Base-by-base conservation (phyloP, 2,329 filamentous ascomycete species). In the Huntiella bhutanensis region DNA sequence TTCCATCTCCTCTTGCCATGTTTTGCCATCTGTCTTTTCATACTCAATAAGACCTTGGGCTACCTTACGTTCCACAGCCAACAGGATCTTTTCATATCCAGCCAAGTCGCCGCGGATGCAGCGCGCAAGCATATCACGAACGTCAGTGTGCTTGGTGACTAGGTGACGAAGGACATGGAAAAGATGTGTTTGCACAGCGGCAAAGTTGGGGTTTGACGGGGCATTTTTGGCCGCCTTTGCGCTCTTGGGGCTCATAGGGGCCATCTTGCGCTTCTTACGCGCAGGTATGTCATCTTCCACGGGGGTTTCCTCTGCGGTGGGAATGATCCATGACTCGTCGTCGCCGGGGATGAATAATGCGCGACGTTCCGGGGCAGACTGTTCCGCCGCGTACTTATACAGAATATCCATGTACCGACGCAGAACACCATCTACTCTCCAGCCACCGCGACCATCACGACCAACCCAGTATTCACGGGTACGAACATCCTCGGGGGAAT, bases 351-450 rank as follows among this genome's bases (percentile, higher is more conserved):
- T 58, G 58, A 85, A 95, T 0, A 95, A 69, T 1, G 81, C 81
- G 50, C 72, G 69, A 43, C 88, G 68, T 35, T 61, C 55, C 0
- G 87, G 87, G 1, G 78, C 75, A 4, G 75, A 64, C 28, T 65
- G 60, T 33, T 76, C 76, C 0, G 91, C 65, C 1, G 82, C 82
- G 55, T 93, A 73, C 58, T 71, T 71, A 60, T 95, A 78, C 42
- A 96, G 71, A 49, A 98, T 92, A 56, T 95, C 82, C 60, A 96
- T 68, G 58, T 98, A 98, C 33, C 88, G 73, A 50, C 91, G 69
- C 55, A 91, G 73, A 1, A 95, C 75, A 2, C 83, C 86, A 59
- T 98, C 91, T 52, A 95, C 75, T 49, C 91, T 72, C 62, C 82
- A 96, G 1, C 91, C 92, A 4, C 85, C 83, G 50, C 74, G 78